phyloP scores from a whole-genome alignment of 106 monocot species.

The Dendrobium chrysotoxum region DNA sequence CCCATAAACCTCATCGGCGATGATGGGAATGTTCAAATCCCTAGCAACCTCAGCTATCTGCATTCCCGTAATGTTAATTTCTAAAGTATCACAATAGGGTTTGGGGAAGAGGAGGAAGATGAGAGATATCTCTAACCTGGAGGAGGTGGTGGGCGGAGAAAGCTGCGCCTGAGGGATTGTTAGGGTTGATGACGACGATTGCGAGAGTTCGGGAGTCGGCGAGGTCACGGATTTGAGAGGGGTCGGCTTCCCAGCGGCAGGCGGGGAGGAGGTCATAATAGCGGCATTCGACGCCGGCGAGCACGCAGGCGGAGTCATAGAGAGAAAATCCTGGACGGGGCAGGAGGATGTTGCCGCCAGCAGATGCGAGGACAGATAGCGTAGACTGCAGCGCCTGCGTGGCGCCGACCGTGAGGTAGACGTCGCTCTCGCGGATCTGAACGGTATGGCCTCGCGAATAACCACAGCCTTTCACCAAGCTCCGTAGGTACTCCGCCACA shows the following conservation, averaged over 20 bases:
- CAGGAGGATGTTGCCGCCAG: conserved; percentile 67
- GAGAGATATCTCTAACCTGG: conserved; percentile 27
- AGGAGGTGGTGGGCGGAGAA: conserved; percentile 58
- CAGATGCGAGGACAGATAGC: conserved; percentile 41
- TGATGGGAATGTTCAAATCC: conserved; percentile 52
- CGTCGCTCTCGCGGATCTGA: conserved; percentile 35
- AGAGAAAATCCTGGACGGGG: conserved; percentile 84
- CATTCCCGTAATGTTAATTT: neutral
- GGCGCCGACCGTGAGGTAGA: conserved; percentile 75
- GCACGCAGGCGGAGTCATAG: conserved; percentile 67
- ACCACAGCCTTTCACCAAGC: conserved; percentile 5
- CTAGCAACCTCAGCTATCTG: conserved; percentile 84
- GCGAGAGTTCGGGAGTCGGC: conserved; percentile 50
- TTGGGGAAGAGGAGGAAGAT: neutral
- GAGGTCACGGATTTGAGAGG: conserved; percentile 31
- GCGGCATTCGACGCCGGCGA: conserved; percentile 51
- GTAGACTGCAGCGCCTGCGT: conserved; percentile 66
- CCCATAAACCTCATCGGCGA: conserved; percentile 92
- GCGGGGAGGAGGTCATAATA: conserved; percentile 74
- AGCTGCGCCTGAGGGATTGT: conserved; percentile 84
- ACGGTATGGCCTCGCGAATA: conserved; percentile 1
- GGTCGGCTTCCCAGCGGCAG: conserved; percentile 58
- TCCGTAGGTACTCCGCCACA: conserved; percentile 23
- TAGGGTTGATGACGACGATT: conserved; percentile 82
- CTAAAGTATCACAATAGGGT: neutral